phyloP scores from a whole-genome alignment of 2,329 filamentous ascomycete genomes.

The Exophiala calicioides region DNA sequence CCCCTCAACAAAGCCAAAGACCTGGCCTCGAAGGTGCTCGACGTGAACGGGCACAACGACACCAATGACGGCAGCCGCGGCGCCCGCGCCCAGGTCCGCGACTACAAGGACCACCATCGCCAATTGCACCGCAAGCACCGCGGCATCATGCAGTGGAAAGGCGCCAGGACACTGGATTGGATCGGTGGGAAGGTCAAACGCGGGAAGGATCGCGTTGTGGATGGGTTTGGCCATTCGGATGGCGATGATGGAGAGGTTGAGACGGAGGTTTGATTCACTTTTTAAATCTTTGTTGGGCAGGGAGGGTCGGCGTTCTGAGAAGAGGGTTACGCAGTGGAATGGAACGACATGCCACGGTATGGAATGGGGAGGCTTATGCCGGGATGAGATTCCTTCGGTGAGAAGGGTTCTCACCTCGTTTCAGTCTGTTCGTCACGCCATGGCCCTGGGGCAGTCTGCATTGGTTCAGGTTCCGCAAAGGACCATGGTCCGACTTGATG shows the following conservation, averaged over 20 bases:
- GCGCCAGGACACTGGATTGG: conserved; percentile 57
- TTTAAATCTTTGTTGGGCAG: too few relatives aligned
- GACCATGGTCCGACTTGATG: too few relatives aligned
- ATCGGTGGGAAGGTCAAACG: conserved; percentile 61
- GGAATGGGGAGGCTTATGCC: too few relatives aligned
- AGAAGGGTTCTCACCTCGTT: too few relatives aligned
- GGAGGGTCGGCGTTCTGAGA: too few relatives aligned
- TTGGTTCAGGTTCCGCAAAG: too few relatives aligned
- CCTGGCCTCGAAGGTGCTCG: conserved; percentile 14
- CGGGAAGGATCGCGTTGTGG: conserved; percentile 47
- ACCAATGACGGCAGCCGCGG: conserved; percentile 28
- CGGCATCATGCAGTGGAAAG: conserved; percentile 73
- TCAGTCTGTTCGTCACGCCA: too few relatives aligned
- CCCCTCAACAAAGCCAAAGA: conserved; percentile 17
- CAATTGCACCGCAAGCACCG: conserved; percentile 67
- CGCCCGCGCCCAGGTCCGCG: conserved; percentile 52
- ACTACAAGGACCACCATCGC: conserved; percentile 67
- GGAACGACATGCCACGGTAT: too few relatives aligned
- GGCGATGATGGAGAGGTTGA: conserved; percentile 57
- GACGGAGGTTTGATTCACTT: conserved; percentile 70
- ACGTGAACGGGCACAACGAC: conserved; percentile 31
- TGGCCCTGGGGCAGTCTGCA: too few relatives aligned
- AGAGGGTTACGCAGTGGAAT: too few relatives aligned
- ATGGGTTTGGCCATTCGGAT: conserved; percentile 60
- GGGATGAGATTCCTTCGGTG: too few relatives aligned